A percentile compares a stretch with the other conserved stretches of the same genome.
phyloP scores from a whole-genome alignment of 768 basidiomycete genomes.

The Leccinellum luteum region DNA sequence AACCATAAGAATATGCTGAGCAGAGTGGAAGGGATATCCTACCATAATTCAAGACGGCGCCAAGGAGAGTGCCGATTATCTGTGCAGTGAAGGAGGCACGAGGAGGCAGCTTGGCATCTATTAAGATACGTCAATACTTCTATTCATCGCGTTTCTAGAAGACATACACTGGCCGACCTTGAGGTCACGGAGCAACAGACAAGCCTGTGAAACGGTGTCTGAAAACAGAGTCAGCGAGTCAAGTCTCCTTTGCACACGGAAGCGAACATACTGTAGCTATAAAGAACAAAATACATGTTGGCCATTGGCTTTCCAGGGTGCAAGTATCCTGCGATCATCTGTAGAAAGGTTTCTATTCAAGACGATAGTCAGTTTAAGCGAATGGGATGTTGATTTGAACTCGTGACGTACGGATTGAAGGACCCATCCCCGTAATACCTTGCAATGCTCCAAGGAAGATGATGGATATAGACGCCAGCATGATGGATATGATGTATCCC shows the following conservation, averaged over 20 bases:
- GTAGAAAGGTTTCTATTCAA: conserved; percentile 28
- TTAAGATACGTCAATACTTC: conserved; percentile 34
- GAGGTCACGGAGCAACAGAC: conserved; percentile 54
- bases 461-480: conserved; percentile 48
- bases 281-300: conserved; percentile 45
- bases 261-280: conserved; percentile 42
- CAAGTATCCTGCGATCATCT: conserved; percentile 39
- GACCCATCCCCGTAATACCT: conserved; percentile 42
- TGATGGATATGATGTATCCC: conserved; percentile 52
- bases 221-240: conserved; percentile 28
- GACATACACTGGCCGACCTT: conserved; percentile 38
- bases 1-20: neutral
- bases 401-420: conserved; percentile 19
- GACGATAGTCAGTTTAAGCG: neutral
- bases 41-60: conserved; percentile 47
- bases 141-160: conserved; percentile 9
- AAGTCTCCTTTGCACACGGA: conserved; percentile 9
- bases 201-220: conserved; percentile 51
- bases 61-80: conserved; percentile 53
- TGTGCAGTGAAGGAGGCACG: conserved; percentile 62
- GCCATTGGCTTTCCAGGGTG: conserved; percentile 39
- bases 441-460: conserved; percentile 54
- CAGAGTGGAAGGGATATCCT: neutral
- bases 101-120: conserved; percentile 56
- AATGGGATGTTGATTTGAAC: neutral